These are phyloP conservation scores for Tolypocladium tundrense DNA, from an alignment of 2,329 filamentous ascomycete genomes.

Conservation along the genomic window DNA sequence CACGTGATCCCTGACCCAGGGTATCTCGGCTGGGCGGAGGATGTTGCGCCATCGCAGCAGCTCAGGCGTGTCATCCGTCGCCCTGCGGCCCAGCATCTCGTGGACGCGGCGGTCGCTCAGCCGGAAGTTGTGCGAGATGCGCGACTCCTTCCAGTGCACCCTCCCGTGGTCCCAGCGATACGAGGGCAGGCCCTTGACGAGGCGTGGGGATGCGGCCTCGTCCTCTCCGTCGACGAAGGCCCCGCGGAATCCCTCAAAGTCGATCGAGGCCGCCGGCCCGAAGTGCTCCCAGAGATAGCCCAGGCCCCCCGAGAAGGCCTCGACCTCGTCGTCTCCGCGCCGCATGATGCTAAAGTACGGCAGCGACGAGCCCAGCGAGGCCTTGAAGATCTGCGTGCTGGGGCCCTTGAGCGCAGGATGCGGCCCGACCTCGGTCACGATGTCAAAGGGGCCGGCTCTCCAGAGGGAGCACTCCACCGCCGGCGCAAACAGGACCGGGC, in stretches of 20 bases:
- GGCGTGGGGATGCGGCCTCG: neutral
- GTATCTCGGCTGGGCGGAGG: slow-evolving; percentile 32
- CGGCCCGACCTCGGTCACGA: slow-evolving; percentile 36
- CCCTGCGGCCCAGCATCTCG: slow-evolving; percentile 30
- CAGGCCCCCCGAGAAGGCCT: slow-evolving; percentile 14
- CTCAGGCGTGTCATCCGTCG: slow-evolving; percentile 12
- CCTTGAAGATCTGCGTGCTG: slow-evolving; percentile 28
- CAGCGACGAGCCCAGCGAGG: neutral
- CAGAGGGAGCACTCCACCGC: slow-evolving; percentile 21
- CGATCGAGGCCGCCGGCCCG: neutral
- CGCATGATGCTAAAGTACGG: neutral
- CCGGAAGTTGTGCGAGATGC: slow-evolving; percentile 11
- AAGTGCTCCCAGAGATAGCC: slow-evolving; percentile 3
- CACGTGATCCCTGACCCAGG: slow-evolving; percentile 46
- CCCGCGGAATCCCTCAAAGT: neutral
- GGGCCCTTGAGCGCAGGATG: slow-evolving; percentile 37
- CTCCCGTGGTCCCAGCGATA: slow-evolving; percentile 22
- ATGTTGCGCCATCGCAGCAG: slow-evolving; percentile 34
- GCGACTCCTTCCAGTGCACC: slow-evolving; percentile 15
- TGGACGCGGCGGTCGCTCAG: slow-evolving; percentile 28
- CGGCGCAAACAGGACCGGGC: slow-evolving; percentile 3
- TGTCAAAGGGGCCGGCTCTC: slow-evolving; percentile 5
- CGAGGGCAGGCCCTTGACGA: slow-evolving; percentile 14
- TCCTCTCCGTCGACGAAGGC: neutral
- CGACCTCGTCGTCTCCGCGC: slow-evolving; percentile 28